Evolutionary conservation across 2,329 filamentous ascomycete species (phyloP), one percentile per base, ranked within the genome.

Genomic region (Colletotrichum sp.): DNA sequence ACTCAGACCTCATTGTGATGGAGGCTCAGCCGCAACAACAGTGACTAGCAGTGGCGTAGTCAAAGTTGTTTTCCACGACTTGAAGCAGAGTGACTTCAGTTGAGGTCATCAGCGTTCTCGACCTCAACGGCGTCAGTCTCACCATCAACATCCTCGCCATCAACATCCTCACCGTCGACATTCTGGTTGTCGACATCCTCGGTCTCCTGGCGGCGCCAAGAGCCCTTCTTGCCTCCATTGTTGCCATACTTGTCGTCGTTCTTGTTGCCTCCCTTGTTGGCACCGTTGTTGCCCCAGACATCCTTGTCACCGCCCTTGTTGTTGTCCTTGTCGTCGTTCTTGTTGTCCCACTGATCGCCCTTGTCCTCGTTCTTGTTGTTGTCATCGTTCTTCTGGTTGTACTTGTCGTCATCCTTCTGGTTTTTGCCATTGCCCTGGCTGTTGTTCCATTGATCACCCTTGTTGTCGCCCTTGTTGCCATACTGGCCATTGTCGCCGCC

Each of bases 211-310:
- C 49, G 66, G 52, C 44, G 44, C 32, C 32, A 62, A 30, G 57
- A 9, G n/a, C 57, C 26, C 55, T 69, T 62, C 49, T 68, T 68
- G 70, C 36, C 55, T 10, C 44, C 24, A 7, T 63, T 59, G 12
- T 44, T 36, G 34, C 66, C 63, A 70, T 68, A 71, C 26, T 71
- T 30, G 59, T 75, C 69, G 30, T 72, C 34, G 24, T 55, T 71
- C 16, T 55, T 24, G 18, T 71, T 59, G 28, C 13, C 64, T 24
- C 65, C 44, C 24, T 55, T 44, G 55, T 55, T 34, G n/a, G 18
- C 52, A n/a, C 65, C 44, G 6, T 67, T 60, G 28, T 65, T 49
- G 60, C 24, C 68, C 68, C 62, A 57, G 39, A 63, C 36, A 44
- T 18, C 30, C 63, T 72, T 72, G 15, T 68, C 67, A 18, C 69